Conservation (phyloP, 169 alveolate species). For the Cryptosporidium sp. region DNA sequence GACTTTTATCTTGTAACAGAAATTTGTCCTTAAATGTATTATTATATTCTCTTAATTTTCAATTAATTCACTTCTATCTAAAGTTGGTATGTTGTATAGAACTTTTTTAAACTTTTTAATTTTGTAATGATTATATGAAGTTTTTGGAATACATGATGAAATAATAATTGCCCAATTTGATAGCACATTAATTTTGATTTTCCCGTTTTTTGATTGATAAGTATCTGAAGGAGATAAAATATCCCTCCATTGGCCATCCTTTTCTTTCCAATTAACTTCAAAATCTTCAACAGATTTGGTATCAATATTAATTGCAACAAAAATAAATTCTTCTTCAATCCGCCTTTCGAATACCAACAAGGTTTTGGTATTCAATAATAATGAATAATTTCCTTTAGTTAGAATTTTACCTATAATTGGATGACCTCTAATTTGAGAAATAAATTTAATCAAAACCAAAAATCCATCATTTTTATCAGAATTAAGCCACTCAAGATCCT, state of each 20-base stretch:
- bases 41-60: neutral
- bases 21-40: neutral
- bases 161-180: constrained; percentile 57
- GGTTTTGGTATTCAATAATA: constrained; percentile 23
- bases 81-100: neutral
- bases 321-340: neutral
- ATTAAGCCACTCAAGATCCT: constrained; percentile 21
- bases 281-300: constrained; percentile 12
- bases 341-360: constrained; percentile 40
- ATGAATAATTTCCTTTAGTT: constrained; percentile 12
- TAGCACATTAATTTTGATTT: constrained; percentile 13
- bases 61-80: neutral
- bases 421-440: constrained; percentile 37
- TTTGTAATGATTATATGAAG: neutral
- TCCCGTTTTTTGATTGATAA: constrained; percentile 9
- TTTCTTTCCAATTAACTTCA: constrained; percentile 29
- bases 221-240: constrained; percentile 33
- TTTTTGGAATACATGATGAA: constrained; percentile 18
- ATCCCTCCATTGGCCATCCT: constrained; percentile 57
- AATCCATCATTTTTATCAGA: constrained; percentile 22
- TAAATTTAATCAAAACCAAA: constrained; percentile 12
- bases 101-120: constrained; percentile 16
- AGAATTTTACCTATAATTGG: constrained; percentile 19
- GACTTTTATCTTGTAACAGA: neutral
- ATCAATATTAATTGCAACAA: constrained; percentile 47